Base-by-base conservation (phyloP, 768 basidiomycete species). In the Podaxis sp. region DNA sequence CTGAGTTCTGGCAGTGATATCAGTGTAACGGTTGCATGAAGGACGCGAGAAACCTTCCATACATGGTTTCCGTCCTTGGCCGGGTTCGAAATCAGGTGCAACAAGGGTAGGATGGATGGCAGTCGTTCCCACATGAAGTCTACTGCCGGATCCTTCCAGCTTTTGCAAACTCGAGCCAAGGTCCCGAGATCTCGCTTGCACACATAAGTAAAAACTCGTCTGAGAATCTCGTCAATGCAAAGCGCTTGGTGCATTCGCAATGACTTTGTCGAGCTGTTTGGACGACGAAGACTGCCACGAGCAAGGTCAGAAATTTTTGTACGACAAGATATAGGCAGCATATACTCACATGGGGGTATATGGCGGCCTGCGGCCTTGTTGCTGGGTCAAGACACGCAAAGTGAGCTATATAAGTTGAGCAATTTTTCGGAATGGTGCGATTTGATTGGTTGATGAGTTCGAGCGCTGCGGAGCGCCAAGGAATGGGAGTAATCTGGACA, bases 221-320 rank as follows among this genome's bases (percentile, higher is more conserved):
- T 77, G 22, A 84, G 69, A 54, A 84, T 75, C 65, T 85, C 82
- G 70, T 85, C 83, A 53, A 84, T 75, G 63, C 79, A 68, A 33
- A 85, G 72, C 9, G 73, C 77, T 38, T 64, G 62, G 65, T 84
- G 82, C 82, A 82, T 83, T 40, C 43, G 55, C 17, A 25, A 6
- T 24, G 22, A 9, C 19, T 22, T 24, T 12, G 49, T 22, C 11
- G 19, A 7, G 17, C 43, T 22, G 43, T 3, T 6, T 46, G 15
- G 43, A 8, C 7, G 43, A 19, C 43, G 15, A 46, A 19, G 15
- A 19, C 43, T 46, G n/a, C 12, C 17, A 5, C 1, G 12, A 12
- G 19, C 19, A 9, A 22, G 13, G 12, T 50, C 24, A 50, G 22
- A 2, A 15, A 27, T 24, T 15, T 50, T 24, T 9, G 22, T 12